Evolutionary conservation across 768 basidiomycete genomes (phyloP).

Genomic region (Boletales sp.): DNA sequence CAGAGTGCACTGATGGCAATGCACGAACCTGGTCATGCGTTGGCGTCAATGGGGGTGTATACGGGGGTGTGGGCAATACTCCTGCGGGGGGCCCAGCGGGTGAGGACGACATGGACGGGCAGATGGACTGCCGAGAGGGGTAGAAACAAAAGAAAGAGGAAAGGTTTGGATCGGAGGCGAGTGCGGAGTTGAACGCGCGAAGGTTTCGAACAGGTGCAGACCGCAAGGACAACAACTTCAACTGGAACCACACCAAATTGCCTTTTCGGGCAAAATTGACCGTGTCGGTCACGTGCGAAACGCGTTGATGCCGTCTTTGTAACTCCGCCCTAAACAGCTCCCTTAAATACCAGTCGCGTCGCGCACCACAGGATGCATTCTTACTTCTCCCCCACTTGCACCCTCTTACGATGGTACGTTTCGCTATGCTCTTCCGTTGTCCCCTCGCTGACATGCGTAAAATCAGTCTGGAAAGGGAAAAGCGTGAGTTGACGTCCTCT

Average conservation of each 20-base stretch:
- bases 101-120: constrained; percentile 30
- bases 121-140: constrained; percentile 26
- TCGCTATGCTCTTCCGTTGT: not conserved
- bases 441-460: constrained; percentile 6
- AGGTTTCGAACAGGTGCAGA: constrained; percentile 25
- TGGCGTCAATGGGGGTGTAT: constrained; percentile 49
- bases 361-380: not conserved
- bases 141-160: not conserved
- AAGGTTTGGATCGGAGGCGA: constrained; percentile 13
- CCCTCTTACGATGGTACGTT: constrained; percentile 32
- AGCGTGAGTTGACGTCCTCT: constrained; percentile 33
- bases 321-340: constrained; percentile 28
- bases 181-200: constrained; percentile 15
- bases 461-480: constrained; percentile 56
- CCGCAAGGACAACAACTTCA: constrained; percentile 18
- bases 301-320: constrained; percentile 31
- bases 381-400: constrained; percentile 16
- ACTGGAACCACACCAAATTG: constrained; percentile 14
- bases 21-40: constrained; percentile 67
- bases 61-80: constrained; percentile 29
- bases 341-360: constrained; percentile 32
- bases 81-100: constrained; percentile 34
- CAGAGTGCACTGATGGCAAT: constrained; percentile 13
- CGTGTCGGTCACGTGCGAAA: constrained; percentile 34
- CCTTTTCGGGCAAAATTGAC: constrained; percentile 14